These are phyloP conservation scores for Tremella fuciformis DNA, from an alignment of 768 basidiomycete genomes.

Conservation along the genomic window DNA sequence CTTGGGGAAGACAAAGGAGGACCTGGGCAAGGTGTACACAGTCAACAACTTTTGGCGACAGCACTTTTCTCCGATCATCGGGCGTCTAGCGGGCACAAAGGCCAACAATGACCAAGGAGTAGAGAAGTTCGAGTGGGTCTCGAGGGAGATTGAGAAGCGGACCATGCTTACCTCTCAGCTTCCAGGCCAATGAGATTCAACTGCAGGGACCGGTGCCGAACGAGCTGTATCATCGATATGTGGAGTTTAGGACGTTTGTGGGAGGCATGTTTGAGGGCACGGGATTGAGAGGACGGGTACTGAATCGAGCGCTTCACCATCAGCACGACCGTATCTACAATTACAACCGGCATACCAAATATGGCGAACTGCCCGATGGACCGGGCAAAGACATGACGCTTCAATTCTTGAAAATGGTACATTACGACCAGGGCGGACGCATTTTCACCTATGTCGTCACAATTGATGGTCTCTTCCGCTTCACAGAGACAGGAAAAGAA, in stretches of 20 bases:
- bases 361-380: conserved; percentile 43
- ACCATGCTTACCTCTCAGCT: conserved; percentile 45
- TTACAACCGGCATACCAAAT: conserved; percentile 53
- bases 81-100: conserved; percentile 49
- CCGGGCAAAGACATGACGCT: conserved; percentile 35
- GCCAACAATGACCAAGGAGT: conserved; percentile 35
- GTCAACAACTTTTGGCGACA: conserved; percentile 53
- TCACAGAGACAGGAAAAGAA: conserved; percentile 81
- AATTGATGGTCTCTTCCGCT: conserved; percentile 69
- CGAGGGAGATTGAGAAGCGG: not conserved
- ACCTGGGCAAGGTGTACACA: conserved; percentile 53
- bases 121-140: conserved; percentile 37
- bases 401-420: conserved; percentile 55
- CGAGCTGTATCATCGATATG: conserved; percentile 51
- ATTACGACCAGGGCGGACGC: conserved; percentile 54
- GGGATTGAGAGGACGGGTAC: conserved; percentile 53
- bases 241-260: conserved; percentile 56
- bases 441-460: conserved; percentile 82
- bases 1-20: conserved; percentile 46
- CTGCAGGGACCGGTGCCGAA: conserved; percentile 56
- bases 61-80: conserved; percentile 56
- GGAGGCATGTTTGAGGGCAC: conserved; percentile 54
- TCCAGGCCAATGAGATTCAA: conserved; percentile 57
- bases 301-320: conserved; percentile 53
- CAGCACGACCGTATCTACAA: conserved; percentile 55